Conservation (phyloP, 1,139 yeast genomes). For the Blastobotrys apis region DNA sequence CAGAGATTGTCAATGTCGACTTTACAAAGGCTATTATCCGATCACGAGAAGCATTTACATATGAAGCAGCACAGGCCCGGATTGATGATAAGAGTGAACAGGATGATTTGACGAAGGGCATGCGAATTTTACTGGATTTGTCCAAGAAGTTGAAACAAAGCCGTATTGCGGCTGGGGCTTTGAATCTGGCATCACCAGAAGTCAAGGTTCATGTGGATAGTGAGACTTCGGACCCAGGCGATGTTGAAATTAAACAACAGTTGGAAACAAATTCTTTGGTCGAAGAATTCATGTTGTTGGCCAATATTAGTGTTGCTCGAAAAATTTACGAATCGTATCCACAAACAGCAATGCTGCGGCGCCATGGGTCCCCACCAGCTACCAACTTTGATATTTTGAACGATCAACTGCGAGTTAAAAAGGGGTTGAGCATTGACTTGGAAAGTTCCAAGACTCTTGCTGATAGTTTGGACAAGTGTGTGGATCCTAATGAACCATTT, state of each 20-base stretch:
- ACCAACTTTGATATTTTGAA: slow-evolving; percentile 85
- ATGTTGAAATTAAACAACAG: slow-evolving; percentile 84
- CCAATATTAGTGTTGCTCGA: slow-evolving; percentile 92
- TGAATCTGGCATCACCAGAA: slow-evolving; percentile 95
- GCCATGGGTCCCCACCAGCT: slow-evolving; percentile 95
- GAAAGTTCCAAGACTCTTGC: slow-evolving; percentile 91
- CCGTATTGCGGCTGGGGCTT: slow-evolving; percentile 91
- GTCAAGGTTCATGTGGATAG: slow-evolving; percentile 96
- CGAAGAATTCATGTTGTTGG: slow-evolving; percentile 97
- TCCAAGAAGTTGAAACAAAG: slow-evolving; percentile 82
- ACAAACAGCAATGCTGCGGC: slow-evolving; percentile 92
- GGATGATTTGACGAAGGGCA: slow-evolving; percentile 84
- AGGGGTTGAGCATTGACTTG: slow-evolving; percentile 64
- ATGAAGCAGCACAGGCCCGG: slow-evolving; percentile 86
- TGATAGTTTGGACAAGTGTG: slow-evolving; percentile 85
- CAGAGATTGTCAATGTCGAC: slow-evolving; percentile 75
- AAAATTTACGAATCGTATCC: slow-evolving; percentile 91
- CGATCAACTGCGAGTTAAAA: slow-evolving; percentile 83
- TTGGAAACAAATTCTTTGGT: slow-evolving; percentile 92
- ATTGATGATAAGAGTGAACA: slow-evolving; percentile 75
- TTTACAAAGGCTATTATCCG: slow-evolving; percentile 85
- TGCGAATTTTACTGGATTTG: slow-evolving; percentile 72
- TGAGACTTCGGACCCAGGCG: slow-evolving; percentile 95
- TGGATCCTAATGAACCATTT: slow-evolving; percentile 76
- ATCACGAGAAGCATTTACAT: slow-evolving; percentile 92